Evolutionary conservation across 176 grass and related monocot genomes (phyloP).

Genomic region (Ensete glaucum): DNA sequence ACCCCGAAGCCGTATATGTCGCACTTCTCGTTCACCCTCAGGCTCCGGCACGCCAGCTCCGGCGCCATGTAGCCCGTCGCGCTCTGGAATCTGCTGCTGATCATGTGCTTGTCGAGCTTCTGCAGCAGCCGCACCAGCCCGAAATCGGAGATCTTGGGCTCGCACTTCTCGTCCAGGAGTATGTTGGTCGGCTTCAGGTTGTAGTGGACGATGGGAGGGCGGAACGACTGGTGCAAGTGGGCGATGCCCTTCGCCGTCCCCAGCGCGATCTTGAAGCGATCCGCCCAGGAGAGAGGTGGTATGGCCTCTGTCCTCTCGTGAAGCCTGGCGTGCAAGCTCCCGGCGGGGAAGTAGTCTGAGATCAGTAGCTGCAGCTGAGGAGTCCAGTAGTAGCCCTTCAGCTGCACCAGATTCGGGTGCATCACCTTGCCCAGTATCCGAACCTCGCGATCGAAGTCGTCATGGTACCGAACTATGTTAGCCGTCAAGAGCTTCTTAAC

Average conservation of each 20-base stretch:
- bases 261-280: constrained; percentile 59
- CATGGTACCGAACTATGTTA: constrained; percentile 46
- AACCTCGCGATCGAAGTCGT: constrained; percentile 76
- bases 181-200: constrained; percentile 92
- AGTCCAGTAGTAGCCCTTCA: constrained; percentile 97
- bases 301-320: constrained; percentile 17
- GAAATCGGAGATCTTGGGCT: constrained; percentile 68
- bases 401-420: constrained; percentile 64
- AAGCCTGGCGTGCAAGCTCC: constrained; percentile 65
- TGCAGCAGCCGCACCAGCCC: constrained; percentile 61
- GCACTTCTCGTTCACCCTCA: constrained; percentile 86
- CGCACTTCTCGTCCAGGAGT: constrained; percentile 61
- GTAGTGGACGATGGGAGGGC: constrained; percentile 87
- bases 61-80: constrained; percentile 67
- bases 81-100: constrained; percentile 52
- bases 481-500: constrained; percentile 57
- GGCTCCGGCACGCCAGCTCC: constrained; percentile 84
- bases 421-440: constrained; percentile 71
- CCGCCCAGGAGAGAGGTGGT: constrained; percentile 46
- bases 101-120: constrained; percentile 32
- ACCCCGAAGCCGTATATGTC: constrained; percentile 94
- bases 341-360: constrained; percentile 62
- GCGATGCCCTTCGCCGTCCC: constrained; percentile 60
- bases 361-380: constrained; percentile 76
- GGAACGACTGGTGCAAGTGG: constrained; percentile 80